Evolutionary conservation across 2,329 filamentous ascomycete genomes (phyloP), one percentile per base, ranked within the genome.

Genomic region (Dactylellina sp.): DNA sequence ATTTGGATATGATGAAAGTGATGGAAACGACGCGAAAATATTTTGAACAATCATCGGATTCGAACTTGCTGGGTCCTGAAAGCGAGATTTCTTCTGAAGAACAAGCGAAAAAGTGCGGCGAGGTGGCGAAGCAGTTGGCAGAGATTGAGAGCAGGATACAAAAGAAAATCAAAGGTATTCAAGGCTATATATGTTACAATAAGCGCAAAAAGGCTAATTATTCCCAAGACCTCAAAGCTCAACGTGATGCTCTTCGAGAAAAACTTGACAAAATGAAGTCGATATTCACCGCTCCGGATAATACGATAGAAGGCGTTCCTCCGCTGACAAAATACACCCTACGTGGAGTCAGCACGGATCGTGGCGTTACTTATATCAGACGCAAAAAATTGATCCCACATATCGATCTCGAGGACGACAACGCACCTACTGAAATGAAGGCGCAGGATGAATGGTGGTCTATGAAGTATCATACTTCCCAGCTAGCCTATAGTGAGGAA

Each of bases 401-500:
- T 9, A 77, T 75, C 39, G 37, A 70, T 7, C 49, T 71, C 24
- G 61, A 61, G 22, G 63, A 75, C 16, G 59, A 70, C 1, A 37
- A 59, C 12, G 71, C 65, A 28, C 60, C 71, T 40, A 71, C 66
- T 14, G 63, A 66, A n/a, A 60, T 68, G n/a, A 57, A 60, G n/a
- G 53, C 42, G 7, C 32, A 61, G 18, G 16, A 57, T 2, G 70
- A 74, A 46, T 74, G 70, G 70, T 74, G 70, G 70, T 39, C 55
- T 9, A 74, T 66, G 32, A 66, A 61, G 25, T 74, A 74, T 28
- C 61, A 50, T 22, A 74, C 70, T 12, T 49, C 49, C 40, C 47
- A 68, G 49, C 12, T 55, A 60, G 76, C 53, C 49, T 77, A 60
- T 75, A 77, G 77, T 74, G 77, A 77, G 40, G 77, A 75, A 55